Conservation (phyloP, 2,329 filamentous ascomycete genomes). For the Hypoxylon sp. region DNA sequence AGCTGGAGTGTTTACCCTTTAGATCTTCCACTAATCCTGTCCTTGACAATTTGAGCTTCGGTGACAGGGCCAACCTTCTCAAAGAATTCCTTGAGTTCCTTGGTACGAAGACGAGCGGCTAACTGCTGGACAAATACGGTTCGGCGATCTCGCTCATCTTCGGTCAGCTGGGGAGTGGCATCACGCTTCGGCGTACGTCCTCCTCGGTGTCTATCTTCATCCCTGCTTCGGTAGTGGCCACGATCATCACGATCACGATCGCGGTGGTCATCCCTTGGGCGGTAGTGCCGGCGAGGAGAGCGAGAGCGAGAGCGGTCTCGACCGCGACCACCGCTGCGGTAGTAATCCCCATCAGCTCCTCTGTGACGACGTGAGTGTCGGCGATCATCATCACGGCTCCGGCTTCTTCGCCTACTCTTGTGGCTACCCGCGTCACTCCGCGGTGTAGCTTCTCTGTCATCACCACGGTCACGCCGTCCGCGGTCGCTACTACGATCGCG, state of each 20-base stretch:
- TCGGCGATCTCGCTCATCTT: constrained; percentile 95
- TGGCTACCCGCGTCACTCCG: constrained; percentile 84
- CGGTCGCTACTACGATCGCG: constrained; percentile 70
- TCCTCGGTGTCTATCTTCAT: constrained; percentile 62
- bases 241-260: constrained; percentile 63
- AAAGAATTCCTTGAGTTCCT: constrained; percentile 94
- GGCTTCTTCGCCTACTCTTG: constrained; percentile 85
- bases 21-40: constrained; percentile 94
- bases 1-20: constrained; percentile 83
- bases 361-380: constrained; percentile 81
- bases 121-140: constrained; percentile 99
- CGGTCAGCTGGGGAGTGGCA: constrained; percentile 81
- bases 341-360: constrained; percentile 78
- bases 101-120: constrained; percentile 90
- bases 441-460: constrained; percentile 75
- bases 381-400: constrained; percentile 82
- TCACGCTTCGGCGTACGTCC: constrained; percentile 61
- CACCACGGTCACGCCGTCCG: constrained; percentile 68
- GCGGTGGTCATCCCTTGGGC: constrained; percentile 69
- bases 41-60: constrained; percentile 98
- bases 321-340: constrained; percentile 71
- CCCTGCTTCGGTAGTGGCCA: constrained; percentile 68
- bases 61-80: constrained; percentile 95
- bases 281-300: constrained; percentile 75
- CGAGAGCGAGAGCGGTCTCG: constrained; percentile 79